Percentiles rank a stretch among this genome's conserved stretches.
phyloP scores from a whole-genome alignment of 805 yeast species.

The Saturnispora galanensis region DNA sequence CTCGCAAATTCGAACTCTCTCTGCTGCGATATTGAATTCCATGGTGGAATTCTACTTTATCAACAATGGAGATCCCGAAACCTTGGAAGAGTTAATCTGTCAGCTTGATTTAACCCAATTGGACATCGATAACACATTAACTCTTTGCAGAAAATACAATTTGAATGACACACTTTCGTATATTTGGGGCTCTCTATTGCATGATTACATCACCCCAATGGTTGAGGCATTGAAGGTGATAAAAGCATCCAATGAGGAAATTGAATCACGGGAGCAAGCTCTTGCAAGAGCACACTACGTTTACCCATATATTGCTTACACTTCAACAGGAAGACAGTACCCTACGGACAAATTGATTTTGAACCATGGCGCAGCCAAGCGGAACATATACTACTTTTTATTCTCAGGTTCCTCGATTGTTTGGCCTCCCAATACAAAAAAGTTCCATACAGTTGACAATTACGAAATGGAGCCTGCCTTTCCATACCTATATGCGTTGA shows the following conservation, averaged over 20 bases:
- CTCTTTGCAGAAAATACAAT: constrained; percentile 44
- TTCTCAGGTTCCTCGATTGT: constrained; percentile 46
- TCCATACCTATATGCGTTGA: constrained; percentile 55
- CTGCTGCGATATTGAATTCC: constrained; percentile 55
- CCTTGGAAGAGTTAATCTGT: constrained; percentile 61
- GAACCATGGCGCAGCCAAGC: constrained; percentile 34
- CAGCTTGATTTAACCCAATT: constrained; percentile 54
- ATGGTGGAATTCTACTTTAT: constrained; percentile 44
- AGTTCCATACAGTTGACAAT: constrained; percentile 27
- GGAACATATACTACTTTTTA: constrained; percentile 42
- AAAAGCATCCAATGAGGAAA: constrained; percentile 12
- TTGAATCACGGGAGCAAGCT: constrained; percentile 7
- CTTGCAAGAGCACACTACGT: constrained; percentile 26
- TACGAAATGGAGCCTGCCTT: constrained; percentile 40
- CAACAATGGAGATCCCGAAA: constrained; percentile 30
- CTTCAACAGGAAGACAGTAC: constrained; percentile 69
- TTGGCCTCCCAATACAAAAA: constrained; percentile 34
- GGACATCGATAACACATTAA: constrained; percentile 70
- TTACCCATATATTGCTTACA: constrained; percentile 55
- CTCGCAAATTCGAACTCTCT: constrained; percentile 36
- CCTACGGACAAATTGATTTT: constrained; percentile 54
- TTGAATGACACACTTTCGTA: constrained; percentile 56
- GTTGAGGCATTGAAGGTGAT: constrained; percentile 41
- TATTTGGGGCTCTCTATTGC: constrained; percentile 60
- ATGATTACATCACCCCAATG: constrained; percentile 67